Evolutionary conservation across 306 rosid species (phyloP), one percentile per base, ranked within the genome.

Genomic region (Vachellia pachyceras): DNA sequence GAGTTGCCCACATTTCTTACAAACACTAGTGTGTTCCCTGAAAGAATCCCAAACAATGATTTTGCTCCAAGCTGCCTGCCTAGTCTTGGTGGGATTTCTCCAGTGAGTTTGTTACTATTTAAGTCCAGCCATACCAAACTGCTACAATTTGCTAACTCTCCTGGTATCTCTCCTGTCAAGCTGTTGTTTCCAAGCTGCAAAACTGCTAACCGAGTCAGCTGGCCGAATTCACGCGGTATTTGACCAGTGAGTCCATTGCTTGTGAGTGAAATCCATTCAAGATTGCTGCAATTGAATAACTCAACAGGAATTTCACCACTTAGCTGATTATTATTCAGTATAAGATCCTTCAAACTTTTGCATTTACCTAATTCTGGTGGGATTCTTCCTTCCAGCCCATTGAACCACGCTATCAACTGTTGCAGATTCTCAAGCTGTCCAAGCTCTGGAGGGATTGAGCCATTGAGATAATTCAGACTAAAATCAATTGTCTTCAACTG

Each of bases 41-140:
- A 87, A 6, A 95, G 94, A 74, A 93, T 93, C 5, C 99, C 99
- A 63, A 70, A 87, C 85, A 90, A 87, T 10, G 99, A 86, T 74
- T 90, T 88, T 13, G 97, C 92, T 60, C 99, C 98, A 52, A 10
- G 87, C 90, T 95, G 99, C 77, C 99, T 89, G 5, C 99, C 99
- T 42, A 95, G 96, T 69, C 93, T 86, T 13, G 98, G 88, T 18
- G 99, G 99, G 83, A 95, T 95, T 82, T 91, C 97, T 12, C 99
- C 99, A 2, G 94, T 93, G 67, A 95, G 98, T 85, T 87, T 91
- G 88, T 95, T 95, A 84, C 99, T 93, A 88, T 93, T 95, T 90
- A 95, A 92, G 67, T 95, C 99, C 95, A 95, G 79, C 99, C 99
- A 95, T 82, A 95, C 99, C 90, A 95, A 87, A 82, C 92, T 93